Conservation (phyloP, 2,329 filamentous ascomycete species). For the Trichoderma oligosporum region DNA sequence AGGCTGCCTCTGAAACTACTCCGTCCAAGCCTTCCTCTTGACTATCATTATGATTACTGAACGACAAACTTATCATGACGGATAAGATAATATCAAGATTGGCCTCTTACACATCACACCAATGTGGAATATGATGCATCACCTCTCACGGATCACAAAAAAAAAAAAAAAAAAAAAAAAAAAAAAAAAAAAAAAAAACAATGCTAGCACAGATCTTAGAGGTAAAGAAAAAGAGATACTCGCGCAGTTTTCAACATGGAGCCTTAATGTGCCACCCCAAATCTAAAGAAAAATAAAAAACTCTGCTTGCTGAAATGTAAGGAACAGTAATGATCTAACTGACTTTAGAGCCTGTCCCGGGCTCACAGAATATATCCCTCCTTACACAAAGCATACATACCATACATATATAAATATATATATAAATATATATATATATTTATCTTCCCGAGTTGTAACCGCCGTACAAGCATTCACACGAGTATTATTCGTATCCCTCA, state of each 20-base stretch:
- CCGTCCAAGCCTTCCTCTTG: background rate
- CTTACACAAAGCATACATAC: slow-evolving; percentile 4
- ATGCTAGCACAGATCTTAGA: too few relatives aligned
- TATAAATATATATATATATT: background rate
- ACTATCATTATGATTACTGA: background rate
- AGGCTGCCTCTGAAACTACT: background rate
- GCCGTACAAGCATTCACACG: background rate
- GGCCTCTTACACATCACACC: slow-evolving; percentile 2
- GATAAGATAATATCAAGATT: background rate
- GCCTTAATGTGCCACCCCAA: background rate
- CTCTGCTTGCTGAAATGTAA: background rate
- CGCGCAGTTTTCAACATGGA: background rate
- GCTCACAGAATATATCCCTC: background rate
- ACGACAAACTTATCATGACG: background rate
- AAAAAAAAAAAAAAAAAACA: background rate
- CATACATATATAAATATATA: too few relatives aligned
- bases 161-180: background rate
- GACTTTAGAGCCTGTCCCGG: slow-evolving; percentile 16
- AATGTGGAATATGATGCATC: slow-evolving; percentile 10
- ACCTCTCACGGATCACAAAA: slow-evolving; percentile 6
- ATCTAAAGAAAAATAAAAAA: too few relatives aligned
- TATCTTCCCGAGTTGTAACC: background rate
- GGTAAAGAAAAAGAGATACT: background rate
- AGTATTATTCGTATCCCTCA: background rate
- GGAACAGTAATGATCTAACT: slow-evolving; percentile 7